Percentiles rank a stretch among this genome's conserved stretches.
phyloP scores from a whole-genome alignment of 2,329 filamentous ascomycete genomes.

The Shiraia bambusicola region DNA sequence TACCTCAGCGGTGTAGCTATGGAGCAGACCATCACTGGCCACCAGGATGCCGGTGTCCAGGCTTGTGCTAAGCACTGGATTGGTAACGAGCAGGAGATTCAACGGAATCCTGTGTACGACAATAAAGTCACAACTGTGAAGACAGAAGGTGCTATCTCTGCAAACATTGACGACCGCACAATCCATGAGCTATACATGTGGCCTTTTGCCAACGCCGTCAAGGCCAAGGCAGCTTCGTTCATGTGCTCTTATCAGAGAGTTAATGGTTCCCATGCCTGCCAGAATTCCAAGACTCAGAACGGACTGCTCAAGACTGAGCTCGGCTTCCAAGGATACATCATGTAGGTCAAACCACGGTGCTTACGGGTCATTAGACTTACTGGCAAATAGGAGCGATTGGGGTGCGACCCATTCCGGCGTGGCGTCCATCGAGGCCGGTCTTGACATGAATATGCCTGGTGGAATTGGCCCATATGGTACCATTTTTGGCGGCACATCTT shows the following conservation, averaged over 20 bases:
- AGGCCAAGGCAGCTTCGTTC: constrained; percentile 58
- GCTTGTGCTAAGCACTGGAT: constrained; percentile 57
- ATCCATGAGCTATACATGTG: constrained; percentile 68
- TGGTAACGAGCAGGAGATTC: constrained; percentile 62
- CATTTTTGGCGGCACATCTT: constrained; percentile 38
- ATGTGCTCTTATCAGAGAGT: constrained; percentile 59
- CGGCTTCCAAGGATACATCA: constrained; percentile 51
- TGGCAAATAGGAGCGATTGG: constrained; percentile 48
- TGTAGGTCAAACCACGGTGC: too few species aligned
- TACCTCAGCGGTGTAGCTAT: constrained; percentile 47
- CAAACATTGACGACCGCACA: constrained; percentile 66
- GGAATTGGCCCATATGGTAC: constrained; percentile 35
- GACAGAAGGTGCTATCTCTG: constrained; percentile 55
- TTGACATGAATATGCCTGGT: constrained; percentile 53
- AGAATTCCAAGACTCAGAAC: constrained; percentile 49
- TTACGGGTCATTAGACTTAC: constrained; percentile 50
- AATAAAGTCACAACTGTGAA: constrained; percentile 58
- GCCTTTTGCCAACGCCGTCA: constrained; percentile 64
- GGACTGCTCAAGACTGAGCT: constrained; percentile 55
- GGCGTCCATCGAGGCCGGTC: constrained; percentile 40
- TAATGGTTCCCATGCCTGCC: constrained; percentile 40
- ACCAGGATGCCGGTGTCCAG: constrained; percentile 47
- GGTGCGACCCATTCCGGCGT: constrained; percentile 53
- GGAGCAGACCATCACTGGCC: constrained; percentile 43
- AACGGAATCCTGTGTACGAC: constrained; percentile 46